phyloP scores from a whole-genome alignment of 2,329 filamentous ascomycete genomes.

The Ophiostoma sp. region DNA sequence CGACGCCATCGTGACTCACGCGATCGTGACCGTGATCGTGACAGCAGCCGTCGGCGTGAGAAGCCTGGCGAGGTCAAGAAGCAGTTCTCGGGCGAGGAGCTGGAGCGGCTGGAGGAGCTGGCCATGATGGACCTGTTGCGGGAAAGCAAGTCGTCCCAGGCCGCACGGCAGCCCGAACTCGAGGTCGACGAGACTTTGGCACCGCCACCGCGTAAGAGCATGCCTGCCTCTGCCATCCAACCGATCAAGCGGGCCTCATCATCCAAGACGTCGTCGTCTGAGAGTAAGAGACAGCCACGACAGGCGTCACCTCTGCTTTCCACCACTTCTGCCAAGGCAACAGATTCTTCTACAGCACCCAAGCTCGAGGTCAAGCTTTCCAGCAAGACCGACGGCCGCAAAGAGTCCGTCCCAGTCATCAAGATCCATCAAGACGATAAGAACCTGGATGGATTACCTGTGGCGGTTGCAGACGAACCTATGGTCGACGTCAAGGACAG shows the following conservation, averaged over 20 bases:
- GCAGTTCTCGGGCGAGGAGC: constrained; percentile 58
- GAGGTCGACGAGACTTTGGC: constrained; percentile 58
- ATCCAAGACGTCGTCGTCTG: constrained; percentile 43
- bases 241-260: constrained; percentile 53
- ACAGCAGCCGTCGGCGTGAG: constrained; percentile 50
- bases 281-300: constrained; percentile 39
- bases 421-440: background rate
- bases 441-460: background rate
- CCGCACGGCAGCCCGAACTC: constrained; percentile 53
- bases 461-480: background rate
- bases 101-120: constrained; percentile 58
- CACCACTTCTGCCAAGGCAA: background rate
- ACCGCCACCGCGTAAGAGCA: constrained; percentile 54
- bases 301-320: background rate
- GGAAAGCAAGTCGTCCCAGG: constrained; percentile 53
- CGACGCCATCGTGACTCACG: constrained; percentile 41
- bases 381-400: constrained; percentile 1
- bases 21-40: constrained; percentile 46
- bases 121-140: constrained; percentile 59
- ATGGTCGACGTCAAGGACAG: background rate
- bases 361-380: background rate
- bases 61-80: constrained; percentile 52
- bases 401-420: background rate
- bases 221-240: constrained; percentile 60
- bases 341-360: background rate